phyloP scores from a whole-genome alignment of 352 stramenopile species.

The Globisporangium carolinianum region DNA sequence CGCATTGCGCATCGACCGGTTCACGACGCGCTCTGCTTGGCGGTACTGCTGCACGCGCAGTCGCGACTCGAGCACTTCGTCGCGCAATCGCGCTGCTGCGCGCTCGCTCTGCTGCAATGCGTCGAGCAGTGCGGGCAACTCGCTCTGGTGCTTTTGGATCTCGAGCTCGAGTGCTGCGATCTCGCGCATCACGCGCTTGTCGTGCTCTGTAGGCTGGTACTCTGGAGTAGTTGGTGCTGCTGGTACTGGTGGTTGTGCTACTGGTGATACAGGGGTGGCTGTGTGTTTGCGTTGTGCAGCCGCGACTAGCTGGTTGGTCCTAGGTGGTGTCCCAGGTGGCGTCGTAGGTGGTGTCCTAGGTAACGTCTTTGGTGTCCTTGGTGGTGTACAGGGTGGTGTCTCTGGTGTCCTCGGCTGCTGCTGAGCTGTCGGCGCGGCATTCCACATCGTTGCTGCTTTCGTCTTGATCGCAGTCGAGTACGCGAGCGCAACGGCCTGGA shows the following conservation, averaged over 20 bases:
- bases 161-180: conserved; percentile 36
- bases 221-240: background rate
- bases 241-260: no score
- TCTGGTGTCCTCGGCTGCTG: background rate
- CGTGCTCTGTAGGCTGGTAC: conserved; percentile 29
- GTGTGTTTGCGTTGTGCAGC: no score
- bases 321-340: background rate
- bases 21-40: conserved; percentile 35
- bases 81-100: conserved; percentile 18
- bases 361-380: background rate
- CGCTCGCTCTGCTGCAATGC: conserved; percentile 27
- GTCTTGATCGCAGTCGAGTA: background rate
- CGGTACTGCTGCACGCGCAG: conserved; percentile 35
- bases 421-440: background rate
- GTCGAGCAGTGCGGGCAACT: conserved; percentile 38
- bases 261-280: no score
- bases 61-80: conserved; percentile 28
- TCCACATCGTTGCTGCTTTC: background rate
- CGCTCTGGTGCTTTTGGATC: conserved; percentile 39
- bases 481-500: conserved; percentile 5
- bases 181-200: conserved; percentile 29
- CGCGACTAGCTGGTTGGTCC: no score
- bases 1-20: conserved; percentile 31
- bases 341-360: background rate
- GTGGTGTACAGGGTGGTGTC: background rate